Base-by-base conservation (phyloP, 257 asterid genomes). In the Eucommia ulmoides region DNA sequence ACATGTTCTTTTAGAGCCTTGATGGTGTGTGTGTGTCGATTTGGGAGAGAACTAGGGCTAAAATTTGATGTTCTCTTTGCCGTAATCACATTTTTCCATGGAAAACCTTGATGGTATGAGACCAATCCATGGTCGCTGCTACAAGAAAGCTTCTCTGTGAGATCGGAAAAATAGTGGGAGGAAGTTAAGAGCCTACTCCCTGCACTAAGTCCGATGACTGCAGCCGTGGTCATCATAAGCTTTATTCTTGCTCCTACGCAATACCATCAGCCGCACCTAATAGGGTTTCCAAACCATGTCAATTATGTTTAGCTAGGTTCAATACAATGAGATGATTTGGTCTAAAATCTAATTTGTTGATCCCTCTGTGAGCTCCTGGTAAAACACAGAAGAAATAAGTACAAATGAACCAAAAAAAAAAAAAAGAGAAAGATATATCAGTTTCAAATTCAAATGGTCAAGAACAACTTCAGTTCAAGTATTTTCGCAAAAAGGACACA, bases 221-320 rank as follows among this genome's bases (percentile, higher is more conserved):
- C 95, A 60, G 93, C 72, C 42, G 80, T 71, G 60, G 93, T 78
- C 96, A 85, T 80, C 72, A 62, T 73, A 66, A 65, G 60, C 7
- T 29, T 50, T 23, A 46, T 49, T 63, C 60, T 57, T 15, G 22
- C 42, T 7, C 24, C 15, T 15, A 7, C n/a, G 44, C 20, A 65
- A 60, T 35, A 79, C 65, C 81, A 75, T 71, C 53, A 66, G 48
- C 42, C 51, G 41, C 33, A 16, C 23, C 56, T 65, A 65, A 51
- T 65, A 53, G 54, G 49, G 55, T 64, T 60, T 66, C 61, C 57
- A 60, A 49, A 41, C 23, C 23, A 24, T 33, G 33, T 24, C 48
- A 51, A 54, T 49, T 10, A 35, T 35, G n/a, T 4, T 35, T 18
- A 35, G 10, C 44, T 10, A 1, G 2, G 0, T 9, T 35, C 44